Base-by-base conservation (phyloP, 2,329 filamentous ascomycete species). In the Fusarium concolor region DNA sequence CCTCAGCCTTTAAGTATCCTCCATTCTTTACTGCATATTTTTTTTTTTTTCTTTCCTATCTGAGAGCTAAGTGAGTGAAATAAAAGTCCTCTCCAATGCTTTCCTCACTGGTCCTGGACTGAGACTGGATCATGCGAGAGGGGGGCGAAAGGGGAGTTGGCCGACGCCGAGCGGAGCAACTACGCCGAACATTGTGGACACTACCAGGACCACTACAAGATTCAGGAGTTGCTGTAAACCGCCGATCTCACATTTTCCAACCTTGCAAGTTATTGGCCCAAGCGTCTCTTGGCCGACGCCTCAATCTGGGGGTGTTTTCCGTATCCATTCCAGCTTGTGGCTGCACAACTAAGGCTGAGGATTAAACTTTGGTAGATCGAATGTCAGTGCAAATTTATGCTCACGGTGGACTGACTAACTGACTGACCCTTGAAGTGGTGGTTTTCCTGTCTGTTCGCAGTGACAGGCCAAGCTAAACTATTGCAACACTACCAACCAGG, bases 101-200 rank as follows among this genome's bases (percentile, higher is more conserved):
- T 66, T 58, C 44, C 51, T 47, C 37, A 22, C 49, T 52, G 49
- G 39, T 43, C 17, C 54, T 39, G 39, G 55, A 18, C 31, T 43
- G 18, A 26, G 37, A 12, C 26, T 44, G 31, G 38, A 54, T 38
- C 33, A 42, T 51, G 53, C 44, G 44, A 56, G 44, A 31, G 42
- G 33, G 44, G 44, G 59, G 44, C 44, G 18, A 57, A 33, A 43
- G 31, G 22, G 28, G 11, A 62, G 59, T 64, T 64, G 35, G 61
- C 61, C 61, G 61, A 64, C 59, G 61, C 59, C 61, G 64, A 64
- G 60, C 53, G 59, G 59, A 41, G 38, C 38, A 24, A 15, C 10
- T 64, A 64, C 20, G 39, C 61, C 49, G 49, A 51, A 44, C 18
- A 31, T 17, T 26, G 12, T 22, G 46, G 47, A 51, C 12, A 22